phyloP scores from a whole-genome alignment of 345 rosid genomes.

The Hibiscus tridactylites region DNA sequence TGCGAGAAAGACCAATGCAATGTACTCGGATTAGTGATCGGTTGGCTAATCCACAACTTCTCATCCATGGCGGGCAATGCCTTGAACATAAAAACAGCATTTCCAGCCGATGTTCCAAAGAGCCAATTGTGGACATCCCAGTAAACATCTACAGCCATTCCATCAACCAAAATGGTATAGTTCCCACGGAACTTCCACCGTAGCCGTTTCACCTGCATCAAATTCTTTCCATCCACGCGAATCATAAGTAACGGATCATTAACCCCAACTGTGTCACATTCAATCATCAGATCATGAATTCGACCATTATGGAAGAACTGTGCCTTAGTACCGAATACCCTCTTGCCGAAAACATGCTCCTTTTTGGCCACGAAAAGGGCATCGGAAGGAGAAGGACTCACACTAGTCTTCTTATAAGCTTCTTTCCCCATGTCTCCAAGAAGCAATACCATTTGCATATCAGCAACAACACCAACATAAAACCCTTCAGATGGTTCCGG shows the following conservation, averaged over 20 bases:
- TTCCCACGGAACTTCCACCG: constrained; percentile 90
- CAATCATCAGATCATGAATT: constrained; percentile 59
- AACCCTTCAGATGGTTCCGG: constrained; percentile 86
- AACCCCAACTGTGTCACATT: constrained; percentile 45
- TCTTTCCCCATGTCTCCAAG: constrained; percentile 90
- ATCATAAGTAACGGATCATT: constrained; percentile 58
- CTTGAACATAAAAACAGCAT: constrained; percentile 94
- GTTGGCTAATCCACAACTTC: constrained; percentile 56
- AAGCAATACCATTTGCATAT: constrained; percentile 64
- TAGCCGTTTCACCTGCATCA: constrained; percentile 74
- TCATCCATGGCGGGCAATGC: constrained; percentile 71
- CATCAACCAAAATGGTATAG: constrained; percentile 65
- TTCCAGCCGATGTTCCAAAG: constrained; percentile 55
- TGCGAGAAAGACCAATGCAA: constrained; percentile 54
- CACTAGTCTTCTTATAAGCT: constrained; percentile 65
- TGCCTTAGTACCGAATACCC: constrained; percentile 54
- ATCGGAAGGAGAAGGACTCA: constrained; percentile 29
- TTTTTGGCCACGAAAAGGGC: constrained; percentile 63
- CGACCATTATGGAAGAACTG: constrained; percentile 56
- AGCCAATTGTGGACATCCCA: constrained; percentile 98
- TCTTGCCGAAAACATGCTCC: constrained; percentile 81
- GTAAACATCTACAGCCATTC: constrained; percentile 64
- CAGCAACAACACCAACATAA: constrained; percentile 66
- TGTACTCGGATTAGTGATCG: constrained; percentile 40
- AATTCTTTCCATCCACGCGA: constrained; percentile 67